These are phyloP conservation scores for Verticillium nubilum DNA, from an alignment of 2,329 filamentous ascomycete genomes.

Conservation along the genomic window DNA sequence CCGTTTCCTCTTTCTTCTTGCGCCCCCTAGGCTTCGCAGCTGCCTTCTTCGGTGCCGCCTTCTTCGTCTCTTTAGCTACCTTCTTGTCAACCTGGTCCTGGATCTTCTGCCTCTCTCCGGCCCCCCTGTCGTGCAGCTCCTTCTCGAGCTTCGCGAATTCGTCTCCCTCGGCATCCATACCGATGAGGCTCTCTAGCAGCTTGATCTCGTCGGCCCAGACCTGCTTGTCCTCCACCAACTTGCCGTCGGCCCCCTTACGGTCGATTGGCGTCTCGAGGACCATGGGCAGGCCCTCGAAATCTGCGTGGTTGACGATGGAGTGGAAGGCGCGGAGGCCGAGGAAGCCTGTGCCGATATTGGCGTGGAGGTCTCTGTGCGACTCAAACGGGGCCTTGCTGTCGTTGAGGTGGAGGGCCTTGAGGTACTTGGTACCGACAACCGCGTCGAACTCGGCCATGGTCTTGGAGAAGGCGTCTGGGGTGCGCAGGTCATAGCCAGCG, in stretches of 20 bases:
- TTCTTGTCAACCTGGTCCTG: constrained; percentile 77
- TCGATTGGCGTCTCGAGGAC: constrained; percentile 96
- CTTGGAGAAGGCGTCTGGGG: constrained; percentile 63
- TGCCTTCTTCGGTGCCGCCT: constrained; percentile 24
- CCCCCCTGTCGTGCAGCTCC: constrained; percentile 62
- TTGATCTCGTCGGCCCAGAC: constrained; percentile 96
- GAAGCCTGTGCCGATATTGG: constrained; percentile 94
- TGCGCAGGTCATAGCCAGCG: constrained; percentile 83
- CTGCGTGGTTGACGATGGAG: constrained; percentile 76
- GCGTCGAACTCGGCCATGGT: constrained; percentile 74
- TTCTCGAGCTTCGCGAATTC: constrained; percentile 64
- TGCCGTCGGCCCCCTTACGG: constrained; percentile 57
- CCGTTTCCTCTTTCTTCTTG: constrained; percentile 21
- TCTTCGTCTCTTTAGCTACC: constrained; percentile 51
- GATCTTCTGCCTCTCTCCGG: constrained; percentile 66
- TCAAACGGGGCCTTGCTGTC: constrained; percentile 87
- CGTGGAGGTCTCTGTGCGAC: constrained; percentile 83
- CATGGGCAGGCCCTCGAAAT: constrained; percentile 77
- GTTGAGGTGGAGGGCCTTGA: constrained; percentile 86
- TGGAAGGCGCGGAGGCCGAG: constrained; percentile 87
- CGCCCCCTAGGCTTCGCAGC: constrained; percentile 8
- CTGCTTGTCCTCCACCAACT: constrained; percentile 68
- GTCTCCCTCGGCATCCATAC: constrained; percentile 69
- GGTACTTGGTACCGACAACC: constrained; percentile 70
- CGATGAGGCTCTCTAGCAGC: constrained; percentile 81